These are phyloP conservation scores for Barnettozyma sucrosica DNA, from an alignment of 805 yeast species.

Conservation along the genomic window DNA sequence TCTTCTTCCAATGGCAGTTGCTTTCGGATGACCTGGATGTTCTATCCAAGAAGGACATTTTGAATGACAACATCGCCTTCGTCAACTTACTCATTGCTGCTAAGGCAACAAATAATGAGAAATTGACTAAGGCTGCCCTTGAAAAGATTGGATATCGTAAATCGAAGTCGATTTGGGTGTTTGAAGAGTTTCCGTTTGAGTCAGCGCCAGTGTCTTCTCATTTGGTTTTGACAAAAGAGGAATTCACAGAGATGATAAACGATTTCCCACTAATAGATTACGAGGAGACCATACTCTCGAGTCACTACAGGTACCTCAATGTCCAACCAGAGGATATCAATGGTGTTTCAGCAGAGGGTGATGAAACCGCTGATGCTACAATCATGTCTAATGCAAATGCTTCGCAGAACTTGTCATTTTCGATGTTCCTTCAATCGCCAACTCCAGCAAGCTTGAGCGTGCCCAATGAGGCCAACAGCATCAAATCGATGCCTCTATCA, in stretches of 20 bases:
- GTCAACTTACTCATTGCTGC: conserved; percentile 13
- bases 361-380: conserved; percentile 11
- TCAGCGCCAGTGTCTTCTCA: conserved; percentile 6
- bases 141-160: conserved; percentile 21
- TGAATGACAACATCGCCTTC: conserved; percentile 21
- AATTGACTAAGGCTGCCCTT: conserved; percentile 12
- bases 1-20: conserved; percentile 40
- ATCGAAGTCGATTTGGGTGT: conserved; percentile 14
- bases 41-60: neutral
- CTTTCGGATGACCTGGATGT: neutral
- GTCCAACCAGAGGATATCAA: neutral
- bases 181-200: conserved; percentile 11
- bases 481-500: conserved; percentile 25
- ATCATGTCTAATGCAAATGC: conserved; percentile 11
- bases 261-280: conserved; percentile 9
- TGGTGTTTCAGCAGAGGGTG: neutral
- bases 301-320: conserved; percentile 21
- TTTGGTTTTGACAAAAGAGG: conserved; percentile 7
- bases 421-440: conserved; percentile 16
- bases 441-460: neutral
- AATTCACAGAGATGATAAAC: conserved; percentile 5
- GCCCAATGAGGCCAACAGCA: conserved; percentile 17
- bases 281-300: conserved; percentile 15
- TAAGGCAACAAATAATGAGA: conserved; percentile 7
- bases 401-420: conserved; percentile 16